Conservation (phyloP, 352 stramenopile genomes). For the Pythium oligandrum region DNA sequence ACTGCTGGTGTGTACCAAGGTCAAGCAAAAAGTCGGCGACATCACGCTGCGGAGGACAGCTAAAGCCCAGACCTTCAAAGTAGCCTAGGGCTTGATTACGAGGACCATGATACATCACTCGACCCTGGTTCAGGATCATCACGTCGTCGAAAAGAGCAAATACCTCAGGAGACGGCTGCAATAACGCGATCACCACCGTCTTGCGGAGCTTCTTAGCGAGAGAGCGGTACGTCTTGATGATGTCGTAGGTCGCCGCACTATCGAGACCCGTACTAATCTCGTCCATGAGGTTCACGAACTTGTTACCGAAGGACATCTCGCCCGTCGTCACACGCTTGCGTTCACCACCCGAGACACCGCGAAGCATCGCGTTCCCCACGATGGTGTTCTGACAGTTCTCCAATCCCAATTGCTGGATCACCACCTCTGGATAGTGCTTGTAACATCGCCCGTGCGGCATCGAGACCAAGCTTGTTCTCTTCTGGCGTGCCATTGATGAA, state of each 20-base stretch:
- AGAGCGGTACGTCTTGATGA: constrained; percentile 41
- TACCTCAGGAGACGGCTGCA: constrained; percentile 90
- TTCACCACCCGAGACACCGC: constrained; percentile 69
- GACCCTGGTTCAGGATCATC: constrained; percentile 87
- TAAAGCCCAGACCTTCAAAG: constrained; percentile 71
- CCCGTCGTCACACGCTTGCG: constrained; percentile 71
- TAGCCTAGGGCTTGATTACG: constrained; percentile 60
- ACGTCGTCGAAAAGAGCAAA: constrained; percentile 92
- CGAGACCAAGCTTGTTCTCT: constrained; percentile 28
- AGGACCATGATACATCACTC: constrained; percentile 85
- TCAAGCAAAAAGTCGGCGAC: constrained; percentile 89
- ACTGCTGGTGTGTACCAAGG: constrained; percentile 35
- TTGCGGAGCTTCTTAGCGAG: constrained; percentile 46
- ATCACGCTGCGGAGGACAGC: constrained; percentile 55
- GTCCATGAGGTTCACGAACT: constrained; percentile 81
- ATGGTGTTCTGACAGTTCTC: constrained; percentile 53
- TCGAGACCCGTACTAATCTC: constrained; percentile 67
- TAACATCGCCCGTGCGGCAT: constrained; percentile 20
- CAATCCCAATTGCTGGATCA: constrained; percentile 46
- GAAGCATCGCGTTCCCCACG: constrained; percentile 53
- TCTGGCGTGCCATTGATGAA: constrained; percentile 17
- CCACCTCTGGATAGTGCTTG: constrained; percentile 33
- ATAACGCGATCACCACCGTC: constrained; percentile 69
- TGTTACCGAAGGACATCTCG: constrained; percentile 83
- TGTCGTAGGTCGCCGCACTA: constrained; percentile 58